These are phyloP conservation scores for Paecilomyces sp. DNA, from an alignment of 2,329 filamentous ascomycete species.

Conservation along the genomic window DNA sequence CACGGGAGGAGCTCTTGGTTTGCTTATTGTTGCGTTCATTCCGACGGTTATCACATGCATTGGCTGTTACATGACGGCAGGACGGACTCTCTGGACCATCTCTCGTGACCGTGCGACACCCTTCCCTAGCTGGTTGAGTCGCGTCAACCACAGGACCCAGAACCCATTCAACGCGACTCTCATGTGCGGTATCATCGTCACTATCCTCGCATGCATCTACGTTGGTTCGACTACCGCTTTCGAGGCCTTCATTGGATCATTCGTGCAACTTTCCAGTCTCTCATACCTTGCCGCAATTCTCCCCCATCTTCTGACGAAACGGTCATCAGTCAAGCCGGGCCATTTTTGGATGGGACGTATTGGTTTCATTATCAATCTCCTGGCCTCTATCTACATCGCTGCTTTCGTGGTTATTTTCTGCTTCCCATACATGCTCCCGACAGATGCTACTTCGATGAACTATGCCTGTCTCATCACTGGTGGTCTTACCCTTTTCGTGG, in stretches of 20 bases:
- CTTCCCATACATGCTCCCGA: conserved; percentile 47
- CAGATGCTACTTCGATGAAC: conserved; percentile 45
- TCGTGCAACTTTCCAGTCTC: conserved; percentile 50
- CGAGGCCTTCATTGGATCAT: conserved; percentile 51
- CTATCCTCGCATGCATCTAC: conserved; percentile 51
- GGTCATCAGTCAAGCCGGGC: conserved; percentile 45
- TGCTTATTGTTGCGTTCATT: conserved; percentile 51
- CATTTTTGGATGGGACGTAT: conserved; percentile 48
- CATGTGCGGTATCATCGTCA: conserved; percentile 46
- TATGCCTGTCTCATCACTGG: conserved; percentile 48
- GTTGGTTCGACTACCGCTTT: conserved; percentile 50
- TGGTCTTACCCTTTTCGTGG: conserved; percentile 45
- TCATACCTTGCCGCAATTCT: conserved; percentile 50
- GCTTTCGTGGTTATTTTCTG: conserved; percentile 55
- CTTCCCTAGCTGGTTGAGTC: conserved; percentile 46
- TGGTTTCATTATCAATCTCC: conserved; percentile 44
- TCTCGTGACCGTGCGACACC: conserved; percentile 57
- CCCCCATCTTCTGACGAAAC: conserved; percentile 44
- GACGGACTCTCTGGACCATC: conserved; percentile 54
- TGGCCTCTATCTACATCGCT: conserved; percentile 47
- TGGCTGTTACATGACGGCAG: conserved; percentile 53
- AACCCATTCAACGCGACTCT: conserved; percentile 55
- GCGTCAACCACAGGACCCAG: conserved; percentile 47
- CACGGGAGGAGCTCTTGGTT: conserved; percentile 47
- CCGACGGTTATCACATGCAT: conserved; percentile 47